A percentile compares a stretch with the other conserved stretches of the same genome.
phyloP scores from a whole-genome alignment of 352 stramenopile genomes.

The Globisporangium camurandrum region DNA sequence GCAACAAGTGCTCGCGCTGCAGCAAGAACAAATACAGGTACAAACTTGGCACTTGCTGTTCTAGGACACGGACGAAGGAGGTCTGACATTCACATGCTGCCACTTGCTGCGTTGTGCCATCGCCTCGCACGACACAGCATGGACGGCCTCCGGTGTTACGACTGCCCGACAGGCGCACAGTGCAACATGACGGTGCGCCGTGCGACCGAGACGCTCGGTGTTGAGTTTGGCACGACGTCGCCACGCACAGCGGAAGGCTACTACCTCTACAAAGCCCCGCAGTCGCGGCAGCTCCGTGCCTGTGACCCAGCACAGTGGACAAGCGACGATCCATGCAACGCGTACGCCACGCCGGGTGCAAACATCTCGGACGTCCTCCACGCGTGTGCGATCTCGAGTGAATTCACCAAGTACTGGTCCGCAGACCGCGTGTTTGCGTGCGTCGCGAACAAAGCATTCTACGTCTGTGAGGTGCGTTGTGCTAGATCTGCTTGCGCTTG shows the following conservation, averaged over 20 bases:
- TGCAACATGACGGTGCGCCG: slow-evolving; percentile 49
- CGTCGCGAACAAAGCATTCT: slow-evolving; percentile 44
- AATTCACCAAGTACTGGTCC: slow-evolving; percentile 51
- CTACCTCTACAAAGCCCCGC: slow-evolving; percentile 44
- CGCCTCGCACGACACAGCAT: no score
- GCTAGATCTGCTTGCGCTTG: no score
- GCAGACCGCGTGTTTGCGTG: slow-evolving; percentile 54
- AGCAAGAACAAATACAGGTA: slow-evolving; percentile 46
- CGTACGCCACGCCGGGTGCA: slow-evolving; percentile 7
- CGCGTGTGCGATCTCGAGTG: slow-evolving; percentile 20
- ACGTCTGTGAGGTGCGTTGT: slow-evolving; percentile 49
- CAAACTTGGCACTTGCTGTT: neutral
- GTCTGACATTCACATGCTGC: no score
- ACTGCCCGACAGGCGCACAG: slow-evolving; percentile 34
- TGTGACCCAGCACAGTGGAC: slow-evolving; percentile 36
- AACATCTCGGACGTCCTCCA: slow-evolving; percentile 33
- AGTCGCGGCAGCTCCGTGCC: slow-evolving; percentile 24
- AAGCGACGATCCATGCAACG: slow-evolving; percentile 40
- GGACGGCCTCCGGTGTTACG: slow-evolving; percentile 45
- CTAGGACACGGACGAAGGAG: no score
- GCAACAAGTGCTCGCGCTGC: slow-evolving; percentile 45
- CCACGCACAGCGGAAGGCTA: slow-evolving; percentile 46
- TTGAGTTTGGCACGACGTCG: slow-evolving; percentile 39
- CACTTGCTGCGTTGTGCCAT: no score
- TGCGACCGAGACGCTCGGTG: slow-evolving; percentile 34